phyloP scores from a whole-genome alignment of 371 early-diverging fungal genomes.

The Sanchytrium tribonematis region DNA sequence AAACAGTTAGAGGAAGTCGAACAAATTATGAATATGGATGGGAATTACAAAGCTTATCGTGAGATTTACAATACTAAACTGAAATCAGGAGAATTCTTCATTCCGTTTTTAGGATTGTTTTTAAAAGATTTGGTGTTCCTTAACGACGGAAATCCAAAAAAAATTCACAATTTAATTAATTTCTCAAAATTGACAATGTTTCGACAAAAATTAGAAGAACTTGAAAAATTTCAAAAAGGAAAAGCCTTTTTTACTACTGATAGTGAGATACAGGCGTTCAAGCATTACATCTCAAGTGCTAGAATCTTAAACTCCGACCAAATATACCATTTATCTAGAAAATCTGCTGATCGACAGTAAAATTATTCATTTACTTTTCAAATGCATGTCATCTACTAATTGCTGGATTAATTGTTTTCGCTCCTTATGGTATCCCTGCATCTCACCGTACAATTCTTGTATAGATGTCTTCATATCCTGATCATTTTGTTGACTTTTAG shows the following conservation, averaged over 20 bases:
- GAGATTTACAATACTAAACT: conserved; percentile 6
- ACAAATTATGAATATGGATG: conserved; percentile 6
- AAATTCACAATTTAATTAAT: conserved; percentile 20
- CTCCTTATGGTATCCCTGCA: background rate
- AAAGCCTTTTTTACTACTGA: background rate
- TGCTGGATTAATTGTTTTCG: background rate
- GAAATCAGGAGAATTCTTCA: conserved; percentile 4
- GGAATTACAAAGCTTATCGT: conserved; percentile 9
- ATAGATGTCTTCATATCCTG: background rate
- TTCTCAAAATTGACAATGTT: conserved; percentile 26
- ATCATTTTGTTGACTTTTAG: background rate
- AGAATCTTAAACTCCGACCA: background rate
- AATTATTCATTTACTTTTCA: too few relatives aligned
- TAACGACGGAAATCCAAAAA: conserved; percentile 15
- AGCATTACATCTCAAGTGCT: background rate
- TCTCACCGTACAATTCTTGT: background rate
- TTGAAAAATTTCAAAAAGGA: conserved; percentile 5
- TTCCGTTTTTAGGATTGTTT: conserved; percentile 14
- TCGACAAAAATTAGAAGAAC: conserved; percentile 18
- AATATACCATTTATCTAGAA: background rate
- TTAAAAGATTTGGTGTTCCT: conserved; percentile 14
- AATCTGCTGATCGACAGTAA: too few relatives aligned
- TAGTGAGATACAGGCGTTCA: background rate
- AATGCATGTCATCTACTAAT: background rate
- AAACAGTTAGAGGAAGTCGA: conserved; percentile 9